Evolutionary conservation across 768 basidiomycete genomes (phyloP).

Genomic region (Gloeostereum incarnatum): DNA sequence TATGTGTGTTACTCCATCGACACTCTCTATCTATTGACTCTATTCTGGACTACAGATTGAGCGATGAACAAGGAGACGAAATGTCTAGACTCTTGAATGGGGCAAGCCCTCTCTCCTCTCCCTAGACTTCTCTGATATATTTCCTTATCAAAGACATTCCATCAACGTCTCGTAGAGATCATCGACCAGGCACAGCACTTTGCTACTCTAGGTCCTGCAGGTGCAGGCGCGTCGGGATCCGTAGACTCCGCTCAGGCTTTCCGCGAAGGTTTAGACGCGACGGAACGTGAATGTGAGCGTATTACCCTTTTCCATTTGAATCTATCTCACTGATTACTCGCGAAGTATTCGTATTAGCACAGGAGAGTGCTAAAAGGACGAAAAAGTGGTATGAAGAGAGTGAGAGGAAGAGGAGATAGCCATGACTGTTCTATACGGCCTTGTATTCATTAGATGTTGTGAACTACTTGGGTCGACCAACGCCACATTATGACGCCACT

Average conservation of each 20-base stretch:
- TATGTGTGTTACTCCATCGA: conserved; percentile 37
- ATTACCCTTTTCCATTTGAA: not conserved
- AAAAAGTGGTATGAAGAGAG: conserved; percentile 82
- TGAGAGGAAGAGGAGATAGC: conserved; percentile 36
- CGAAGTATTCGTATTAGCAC: conserved; percentile 78
- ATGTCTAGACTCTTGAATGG: conserved; percentile 65
- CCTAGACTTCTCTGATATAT: conserved; percentile 7
- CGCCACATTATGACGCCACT: too few species aligned
- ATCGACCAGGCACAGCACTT: conserved; percentile 89
- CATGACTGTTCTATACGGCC: too few species aligned
- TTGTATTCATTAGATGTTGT: too few species aligned
- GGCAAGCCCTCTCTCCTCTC: conserved; percentile 22
- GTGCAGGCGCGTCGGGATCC: conserved; percentile 36
- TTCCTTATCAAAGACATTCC: conserved; percentile 50
- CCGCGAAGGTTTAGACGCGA: conserved; percentile 86
- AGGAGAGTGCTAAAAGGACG: conserved; percentile 68
- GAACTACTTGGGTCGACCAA: too few species aligned
- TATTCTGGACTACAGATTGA: conserved; percentile 40
- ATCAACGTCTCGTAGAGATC: conserved; percentile 63
- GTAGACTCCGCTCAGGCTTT: conserved; percentile 66
- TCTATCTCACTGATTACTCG: conserved; percentile 6
- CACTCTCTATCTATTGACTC: not conserved
- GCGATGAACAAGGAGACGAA: conserved; percentile 63
- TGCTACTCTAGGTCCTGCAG: conserved; percentile 56
- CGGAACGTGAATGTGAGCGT: conserved; percentile 82